Conservation (phyloP, 2,329 filamentous ascomycete genomes). For the Aspergillus pseudotamarii region DNA sequence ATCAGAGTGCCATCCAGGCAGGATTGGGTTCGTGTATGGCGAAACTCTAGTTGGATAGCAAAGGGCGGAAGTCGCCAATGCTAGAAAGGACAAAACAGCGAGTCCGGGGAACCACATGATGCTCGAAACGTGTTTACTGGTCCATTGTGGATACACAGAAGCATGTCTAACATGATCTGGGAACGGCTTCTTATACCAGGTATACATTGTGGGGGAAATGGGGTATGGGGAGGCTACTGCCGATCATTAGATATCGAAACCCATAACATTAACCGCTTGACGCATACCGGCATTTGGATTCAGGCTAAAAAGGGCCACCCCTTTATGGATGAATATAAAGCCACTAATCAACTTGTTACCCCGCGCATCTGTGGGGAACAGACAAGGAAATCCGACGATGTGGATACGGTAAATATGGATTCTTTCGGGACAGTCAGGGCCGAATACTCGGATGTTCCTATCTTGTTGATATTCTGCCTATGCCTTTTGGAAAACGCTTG, state of each 20-base stretch:
- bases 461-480: not conserved
- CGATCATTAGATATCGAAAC: not conserved
- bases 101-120: not conserved
- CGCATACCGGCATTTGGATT: not conserved
- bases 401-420: not conserved
- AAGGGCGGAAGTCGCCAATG: not conserved
- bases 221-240: not conserved
- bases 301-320: not conserved
- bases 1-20: constrained; percentile 50
- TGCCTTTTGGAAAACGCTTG: constrained; percentile 9
- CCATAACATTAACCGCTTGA: not conserved
- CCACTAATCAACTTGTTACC: not conserved
- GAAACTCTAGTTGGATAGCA: not conserved
- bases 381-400: not conserved
- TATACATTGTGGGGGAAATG: not conserved
- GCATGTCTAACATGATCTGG: not conserved
- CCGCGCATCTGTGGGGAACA: not conserved
- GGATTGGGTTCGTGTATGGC: constrained; percentile 9
- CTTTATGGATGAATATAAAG: not conserved
- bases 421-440: not conserved
- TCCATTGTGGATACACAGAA: not conserved
- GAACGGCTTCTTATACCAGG: not conserved
- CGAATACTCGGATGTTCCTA: not conserved
- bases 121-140: not conserved
- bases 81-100: not conserved